Percentiles rank a stretch among this genome's conserved stretches.
Evolutionary conservation across 441 rosid species (phyloP).

Genomic region (Brassica balearica): DNA sequence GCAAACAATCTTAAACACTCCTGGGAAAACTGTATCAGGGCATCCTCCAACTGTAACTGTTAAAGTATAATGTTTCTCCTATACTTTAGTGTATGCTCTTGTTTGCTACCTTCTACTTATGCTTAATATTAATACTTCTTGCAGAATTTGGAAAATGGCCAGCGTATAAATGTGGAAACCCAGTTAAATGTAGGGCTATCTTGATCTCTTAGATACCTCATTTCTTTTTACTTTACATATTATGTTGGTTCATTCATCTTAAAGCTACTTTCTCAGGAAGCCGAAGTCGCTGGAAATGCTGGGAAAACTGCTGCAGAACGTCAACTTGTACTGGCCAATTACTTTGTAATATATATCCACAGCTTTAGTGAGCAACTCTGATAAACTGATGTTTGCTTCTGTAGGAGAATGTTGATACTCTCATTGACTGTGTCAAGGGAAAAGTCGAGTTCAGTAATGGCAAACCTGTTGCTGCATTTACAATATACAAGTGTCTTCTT

Average conservation of each 20-base stretch:
- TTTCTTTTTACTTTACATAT: constrained; percentile 7
- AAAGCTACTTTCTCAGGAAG: constrained; percentile 59
- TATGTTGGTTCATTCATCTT: constrained; percentile 30
- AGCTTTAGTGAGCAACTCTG: constrained; percentile 21
- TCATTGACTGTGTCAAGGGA: constrained; percentile 68
- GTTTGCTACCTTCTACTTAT: constrained; percentile 22
- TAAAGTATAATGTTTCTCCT: constrained; percentile 50
- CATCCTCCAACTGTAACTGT: constrained; percentile 55
- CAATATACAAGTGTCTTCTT: constrained; percentile 92
- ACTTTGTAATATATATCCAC: constrained; percentile 9
- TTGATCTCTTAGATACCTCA: constrained; percentile 24
- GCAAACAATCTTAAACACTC: constrained; percentile 66
- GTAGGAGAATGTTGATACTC: constrained; percentile 89
- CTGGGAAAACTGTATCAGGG: constrained; percentile 60
- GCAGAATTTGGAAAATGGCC: constrained; percentile 86
- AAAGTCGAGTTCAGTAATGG: constrained; percentile 82
- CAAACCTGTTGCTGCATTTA: constrained; percentile 89
- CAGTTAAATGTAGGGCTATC: constrained; percentile 55
- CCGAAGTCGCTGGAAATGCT: constrained; percentile 67
- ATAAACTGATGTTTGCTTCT: constrained; percentile 38
- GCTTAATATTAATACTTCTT: constrained; percentile 35
- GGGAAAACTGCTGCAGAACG: constrained; percentile 80
- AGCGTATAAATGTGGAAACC: constrained; percentile 59
- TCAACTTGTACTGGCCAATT: constrained; percentile 65
- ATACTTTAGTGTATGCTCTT: background rate